Base-by-base conservation (phyloP, 2,329 filamentous ascomycete species). In the Leptoxyphium fumago region DNA sequence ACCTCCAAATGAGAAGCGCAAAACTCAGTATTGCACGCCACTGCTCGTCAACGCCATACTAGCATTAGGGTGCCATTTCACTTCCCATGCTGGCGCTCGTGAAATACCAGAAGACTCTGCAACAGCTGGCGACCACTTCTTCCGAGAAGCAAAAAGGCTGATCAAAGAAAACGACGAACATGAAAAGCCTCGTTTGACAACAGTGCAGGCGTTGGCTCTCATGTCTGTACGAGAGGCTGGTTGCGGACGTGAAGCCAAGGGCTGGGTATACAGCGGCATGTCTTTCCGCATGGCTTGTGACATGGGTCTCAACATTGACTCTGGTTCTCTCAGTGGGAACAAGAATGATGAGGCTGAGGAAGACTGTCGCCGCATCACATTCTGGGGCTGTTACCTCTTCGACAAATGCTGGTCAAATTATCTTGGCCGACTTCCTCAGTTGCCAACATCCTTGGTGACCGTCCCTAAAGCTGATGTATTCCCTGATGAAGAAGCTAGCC, bases 321-420 rank as follows among this genome's bases (percentile, higher is more conserved):
- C 82, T 1, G 75, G 77, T 14, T 77, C 77, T 8, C 72, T 85
- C 46, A 73, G 74, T 7, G 65, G 67, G 7, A 70, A 60, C 47
- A 63, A 60, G 34, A 49, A 50, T 17, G 78, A 79, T 48, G 85
- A 94, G 46, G 75, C 83, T 40, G 89, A 95, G 61, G 75, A 93
- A 34, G 91, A 98, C 64, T 88, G 87, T 2, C 74, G 91, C 34
- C 75, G 84, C 43, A 81, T 96, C 38, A 96, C 91, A 0, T 96
- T 95, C 58, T 96, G 91, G 91, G 91, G 91, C 6, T 95, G 88
- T 61, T 96, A 91, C 62, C 66, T 94, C n/a, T 94, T 96, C 61
- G 91, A 98, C 68, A 96, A 95, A 72, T 94, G 86, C 62, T 96
- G 89, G 88, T 94, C 88, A 41, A 96, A 95, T 61, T 96, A 96